Conservation (phyloP, 768 basidiomycete species). For the Pholiota molesta region DNA sequence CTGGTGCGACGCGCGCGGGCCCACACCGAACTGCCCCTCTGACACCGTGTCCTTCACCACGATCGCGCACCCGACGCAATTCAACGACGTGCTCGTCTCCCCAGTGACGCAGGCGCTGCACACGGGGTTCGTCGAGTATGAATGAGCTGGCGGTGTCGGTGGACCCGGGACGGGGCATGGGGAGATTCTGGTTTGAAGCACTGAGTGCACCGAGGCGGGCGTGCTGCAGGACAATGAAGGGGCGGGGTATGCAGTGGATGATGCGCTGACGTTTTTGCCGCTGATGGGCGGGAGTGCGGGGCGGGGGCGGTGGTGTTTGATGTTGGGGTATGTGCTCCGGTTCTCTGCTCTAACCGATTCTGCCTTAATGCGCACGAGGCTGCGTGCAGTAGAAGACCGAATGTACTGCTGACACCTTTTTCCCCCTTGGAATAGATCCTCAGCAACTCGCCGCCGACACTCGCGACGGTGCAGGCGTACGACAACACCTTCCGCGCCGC, state of each 20-base stretch:
- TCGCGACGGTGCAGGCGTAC: neutral
- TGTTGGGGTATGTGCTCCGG: slow-evolving; percentile 4
- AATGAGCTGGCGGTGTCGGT: slow-evolving; percentile 26
- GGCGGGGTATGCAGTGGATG: slow-evolving; percentile 33
- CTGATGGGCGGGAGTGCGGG: slow-evolving; percentile 22
- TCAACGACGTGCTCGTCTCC: slow-evolving; percentile 29
- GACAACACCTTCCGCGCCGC: slow-evolving; percentile 5
- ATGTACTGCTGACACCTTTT: neutral
- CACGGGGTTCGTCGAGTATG: slow-evolving; percentile 34
- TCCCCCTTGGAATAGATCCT: neutral
- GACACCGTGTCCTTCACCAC: slow-evolving; percentile 21
- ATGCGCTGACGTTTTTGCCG: slow-evolving; percentile 35
- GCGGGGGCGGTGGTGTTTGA: neutral
- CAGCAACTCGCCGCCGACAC: neutral
- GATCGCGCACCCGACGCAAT: slow-evolving; percentile 18
- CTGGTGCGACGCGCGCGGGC: slow-evolving; percentile 38
- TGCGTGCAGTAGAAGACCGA: no score
- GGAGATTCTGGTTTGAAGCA: slow-evolving; percentile 46
- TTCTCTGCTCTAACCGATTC: no score
- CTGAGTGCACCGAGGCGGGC: no score
- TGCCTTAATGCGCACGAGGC: no score
- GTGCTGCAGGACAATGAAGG: slow-evolving; percentile 35
- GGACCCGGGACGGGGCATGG: slow-evolving; percentile 6
- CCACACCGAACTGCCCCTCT: slow-evolving; percentile 23
- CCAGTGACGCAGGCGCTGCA: slow-evolving; percentile 24